A percentile compares a stretch with the other conserved stretches of the same genome.
These are phyloP conservation scores for Arbutus unedo DNA, from an alignment of 148 eudicot species.

Conservation along the genomic window DNA sequence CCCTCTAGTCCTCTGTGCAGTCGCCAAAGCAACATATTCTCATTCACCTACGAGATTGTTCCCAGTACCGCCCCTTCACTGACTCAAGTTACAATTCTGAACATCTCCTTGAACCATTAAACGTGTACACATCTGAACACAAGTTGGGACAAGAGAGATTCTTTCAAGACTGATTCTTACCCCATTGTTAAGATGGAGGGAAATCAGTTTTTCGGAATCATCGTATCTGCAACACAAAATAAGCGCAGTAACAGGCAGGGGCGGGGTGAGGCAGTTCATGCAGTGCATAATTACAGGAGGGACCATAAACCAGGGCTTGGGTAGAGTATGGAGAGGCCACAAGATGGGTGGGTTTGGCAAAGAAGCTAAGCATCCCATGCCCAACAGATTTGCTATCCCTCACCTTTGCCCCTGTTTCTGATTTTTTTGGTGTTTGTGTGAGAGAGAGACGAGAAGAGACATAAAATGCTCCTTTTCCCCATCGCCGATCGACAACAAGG, in stretches of 20 bases:
- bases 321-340: background rate
- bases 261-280: background rate
- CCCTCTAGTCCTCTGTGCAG: background rate
- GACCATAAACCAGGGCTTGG: background rate
- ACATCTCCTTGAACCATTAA: too few relatives aligned
- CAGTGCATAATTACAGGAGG: background rate
- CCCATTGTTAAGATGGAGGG: background rate
- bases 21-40: background rate
- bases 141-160: background rate
- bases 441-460: background rate
- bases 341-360: too few relatives aligned
- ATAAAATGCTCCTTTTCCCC: background rate
- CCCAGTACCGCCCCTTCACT: background rate
- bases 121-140: too few relatives aligned
- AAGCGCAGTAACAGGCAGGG: background rate
- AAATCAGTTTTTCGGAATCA: background rate
- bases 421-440: background rate
- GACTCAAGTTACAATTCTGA: too few relatives aligned
- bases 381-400: background rate
- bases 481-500: background rate
- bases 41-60: background rate
- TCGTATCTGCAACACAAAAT: background rate
- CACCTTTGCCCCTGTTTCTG: too few relatives aligned
- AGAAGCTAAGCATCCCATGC: background rate
- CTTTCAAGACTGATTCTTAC: background rate